phyloP scores from a whole-genome alignment of 177 flowering plant species.

The Telopea speciosissima region DNA sequence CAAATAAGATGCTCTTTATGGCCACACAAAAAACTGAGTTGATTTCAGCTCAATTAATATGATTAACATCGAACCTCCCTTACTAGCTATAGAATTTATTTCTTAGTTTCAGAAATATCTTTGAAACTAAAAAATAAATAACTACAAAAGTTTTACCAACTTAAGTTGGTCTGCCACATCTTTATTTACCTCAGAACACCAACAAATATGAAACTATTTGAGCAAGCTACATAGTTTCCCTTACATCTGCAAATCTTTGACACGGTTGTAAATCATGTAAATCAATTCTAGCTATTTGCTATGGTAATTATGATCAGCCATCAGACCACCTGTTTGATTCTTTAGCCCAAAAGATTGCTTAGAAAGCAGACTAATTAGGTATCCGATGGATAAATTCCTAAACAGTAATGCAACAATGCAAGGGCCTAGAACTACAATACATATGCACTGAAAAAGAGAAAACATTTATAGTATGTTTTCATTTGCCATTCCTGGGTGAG shows the following conservation, averaged over 20 bases:
- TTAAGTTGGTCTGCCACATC: neutral
- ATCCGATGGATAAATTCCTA: too few relatives aligned
- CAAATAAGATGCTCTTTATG: too few relatives aligned
- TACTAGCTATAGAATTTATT: neutral
- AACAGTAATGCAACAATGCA: too few relatives aligned
- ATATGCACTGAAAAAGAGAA: too few relatives aligned
- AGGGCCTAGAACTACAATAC: too few relatives aligned
- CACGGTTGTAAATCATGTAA: neutral
- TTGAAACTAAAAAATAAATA: conserved; percentile 1
- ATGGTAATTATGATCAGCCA: neutral
- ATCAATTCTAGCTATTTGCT: neutral
- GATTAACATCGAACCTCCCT: neutral
- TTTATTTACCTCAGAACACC: neutral
- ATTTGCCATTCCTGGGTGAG: too few relatives aligned
- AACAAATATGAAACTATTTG: neutral
- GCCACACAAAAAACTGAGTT: neutral
- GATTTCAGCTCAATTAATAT: neutral
- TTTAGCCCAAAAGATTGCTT: too few relatives aligned
- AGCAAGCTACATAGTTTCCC: too few relatives aligned
- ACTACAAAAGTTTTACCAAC: neutral
- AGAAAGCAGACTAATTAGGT: too few relatives aligned
- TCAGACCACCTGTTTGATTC: too few relatives aligned
- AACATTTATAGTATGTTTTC: too few relatives aligned
- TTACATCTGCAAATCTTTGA: neutral
- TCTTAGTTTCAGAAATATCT: neutral